A percentile compares a stretch with the other conserved stretches of the same genome.
Conservation (phyloP, 2,329 filamentous ascomycete genomes). For the Botrytis galanthina region DNA sequence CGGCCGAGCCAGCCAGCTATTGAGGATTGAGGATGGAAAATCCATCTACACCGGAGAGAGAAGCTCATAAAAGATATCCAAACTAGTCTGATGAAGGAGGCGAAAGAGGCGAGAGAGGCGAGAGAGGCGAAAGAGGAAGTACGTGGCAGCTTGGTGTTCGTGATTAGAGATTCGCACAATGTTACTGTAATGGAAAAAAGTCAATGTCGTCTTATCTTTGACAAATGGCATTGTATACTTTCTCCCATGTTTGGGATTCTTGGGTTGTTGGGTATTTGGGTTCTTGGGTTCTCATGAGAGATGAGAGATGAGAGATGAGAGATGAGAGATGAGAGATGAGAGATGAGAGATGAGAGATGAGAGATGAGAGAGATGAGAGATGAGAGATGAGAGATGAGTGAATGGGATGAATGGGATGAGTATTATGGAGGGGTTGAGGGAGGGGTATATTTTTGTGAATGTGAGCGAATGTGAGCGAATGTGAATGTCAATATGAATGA, state of each 20-base stretch:
- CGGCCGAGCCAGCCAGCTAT: not conserved
- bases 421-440: not conserved
- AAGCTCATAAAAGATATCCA: not conserved
- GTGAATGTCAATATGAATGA: not conserved
- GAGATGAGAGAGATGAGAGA: too few relatives aligned
- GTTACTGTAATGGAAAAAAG: not conserved
- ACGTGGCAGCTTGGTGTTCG: conserved; percentile 12
- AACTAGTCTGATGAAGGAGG: not conserved
- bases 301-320: too few relatives aligned
- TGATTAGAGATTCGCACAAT: not conserved
- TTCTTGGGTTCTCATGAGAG: not conserved
- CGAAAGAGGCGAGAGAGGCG: not conserved
- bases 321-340: too few relatives aligned
- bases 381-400: too few relatives aligned
- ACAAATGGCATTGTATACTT: not conserved
- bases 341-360: too few relatives aligned
- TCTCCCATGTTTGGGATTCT: not conserved
- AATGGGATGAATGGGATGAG: too few relatives aligned
- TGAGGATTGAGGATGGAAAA: not conserved
- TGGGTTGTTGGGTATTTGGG: not conserved
- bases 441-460: not conserved
- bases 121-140: not conserved
- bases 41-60: not conserved
- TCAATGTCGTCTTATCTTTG: not conserved
- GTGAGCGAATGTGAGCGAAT: not conserved